Base-by-base conservation (phyloP, 768 basidiomycete genomes). In the Daedaleopsis sinensis region DNA sequence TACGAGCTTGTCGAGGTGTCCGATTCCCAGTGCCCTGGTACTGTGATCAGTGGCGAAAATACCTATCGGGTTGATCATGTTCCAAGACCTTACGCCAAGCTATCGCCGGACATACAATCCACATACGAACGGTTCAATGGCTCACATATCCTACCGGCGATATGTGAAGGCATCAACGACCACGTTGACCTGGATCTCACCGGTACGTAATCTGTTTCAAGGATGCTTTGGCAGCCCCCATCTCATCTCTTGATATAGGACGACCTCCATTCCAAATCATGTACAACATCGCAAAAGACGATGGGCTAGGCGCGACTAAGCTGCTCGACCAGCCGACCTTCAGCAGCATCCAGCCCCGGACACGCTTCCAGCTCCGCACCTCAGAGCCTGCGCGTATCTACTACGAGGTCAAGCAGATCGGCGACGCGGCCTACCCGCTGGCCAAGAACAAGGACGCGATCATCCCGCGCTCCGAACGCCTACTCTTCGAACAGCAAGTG, bases 231-330 rank as follows among this genome's bases (percentile, higher is more conserved):
- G 38, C 18, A 36, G 7, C 24, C 5, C 18, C 24, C 16, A 3
- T 7, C 35, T 54, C 46, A 52, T 32, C 18, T n/a, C 37, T 59
- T 24, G 15, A 2, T 46, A 27, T 67, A 91, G 95, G 95, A 53
- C 86, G 88, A 21, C 88, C 93, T n/a, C 95, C 95, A 0, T 98
- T 96, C 83, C 89, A 96, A 71, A 87, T 96, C 63, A 89, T 85
- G 82, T 97, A 96, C 74, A 91, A 93, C 65, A 85, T 94, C 56
- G 92, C 89, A 1, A 82, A 84, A 70, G 82, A 87, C 54, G 81
- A 78, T 55, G 89, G 88, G 10, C 77, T 78, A 18, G 90, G 91
- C 5, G 88, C 85, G 7, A 90, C 86, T 1, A 84, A 79, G 62
- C 79, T 93, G 50, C 76, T 91, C 35, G 90, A 88, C 59, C 90